Evolutionary conservation across 176 grass and related monocot genomes (phyloP), one percentile per base, ranked within the genome.

Genomic region (Zizania latifolia): DNA sequence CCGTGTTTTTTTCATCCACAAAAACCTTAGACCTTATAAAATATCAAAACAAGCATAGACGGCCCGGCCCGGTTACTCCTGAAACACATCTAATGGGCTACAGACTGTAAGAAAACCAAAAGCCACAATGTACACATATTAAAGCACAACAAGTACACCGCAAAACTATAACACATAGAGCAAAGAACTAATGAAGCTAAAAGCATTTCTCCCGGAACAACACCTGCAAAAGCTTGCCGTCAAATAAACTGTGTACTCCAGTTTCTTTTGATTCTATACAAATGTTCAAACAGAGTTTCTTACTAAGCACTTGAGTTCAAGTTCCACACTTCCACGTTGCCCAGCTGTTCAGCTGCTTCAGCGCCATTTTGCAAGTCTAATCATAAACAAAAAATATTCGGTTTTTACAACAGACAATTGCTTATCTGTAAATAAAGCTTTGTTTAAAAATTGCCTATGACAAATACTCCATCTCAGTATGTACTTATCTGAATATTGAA

Each of bases 401-500:
- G 4, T 75, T 45, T 5, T 75, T 53, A 53, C 17, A 39, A 15
- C 32, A 51, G 40, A 75, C 19, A 30, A 60, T 10, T 69, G 62
- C 33, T 54, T 40, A 35, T 64, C 51, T 75, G 65, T 26, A 2
- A 68, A 59, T 0, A 17, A 51, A 21, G 19, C n/a, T 66, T 51
- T 41, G 21, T 59, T 60, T 29, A 12, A 9, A n/a, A 24, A 15
- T 66, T 32, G 56, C 0, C 23, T 74, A 23, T 33, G 69, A 24
- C 40, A 69, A 40, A 26, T 80, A 30, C 33, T 75, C n/a, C n/a
- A n/a, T n/a, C n/a, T n/a, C n/a, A 55, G 33, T 14, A 1, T 85
- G 77, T 55, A 62, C 70, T 62, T 40, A 70, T 68, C 41, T 69
- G 54, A 75, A 75, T 55, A 50, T 73, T n/a, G 15, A 81, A 70